Evolutionary conservation across 2,329 filamentous ascomycete species (phyloP).

Genomic region (Onygenales sp.): DNA sequence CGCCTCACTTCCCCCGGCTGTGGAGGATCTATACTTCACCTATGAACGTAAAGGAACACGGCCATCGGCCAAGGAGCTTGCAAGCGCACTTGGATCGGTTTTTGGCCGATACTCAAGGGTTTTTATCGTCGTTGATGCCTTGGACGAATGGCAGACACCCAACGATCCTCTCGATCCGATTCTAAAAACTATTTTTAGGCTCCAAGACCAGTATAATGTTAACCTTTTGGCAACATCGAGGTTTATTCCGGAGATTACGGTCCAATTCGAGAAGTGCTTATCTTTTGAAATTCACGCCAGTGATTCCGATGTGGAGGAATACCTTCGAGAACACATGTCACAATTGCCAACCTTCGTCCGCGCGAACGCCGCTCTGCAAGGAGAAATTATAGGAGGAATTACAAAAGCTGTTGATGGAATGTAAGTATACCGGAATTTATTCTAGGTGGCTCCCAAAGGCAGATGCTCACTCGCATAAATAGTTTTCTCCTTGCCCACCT

Average conservation of each 20-base stretch:
- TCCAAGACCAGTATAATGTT: not conserved
- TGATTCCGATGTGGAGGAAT: conserved; percentile 18
- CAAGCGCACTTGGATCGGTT: not conserved
- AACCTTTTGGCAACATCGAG: conserved; percentile 24
- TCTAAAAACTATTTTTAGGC: not conserved
- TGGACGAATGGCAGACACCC: conserved; percentile 11
- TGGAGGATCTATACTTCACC: conserved; percentile 7
- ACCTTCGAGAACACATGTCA: conserved; percentile 13
- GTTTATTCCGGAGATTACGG: conserved; percentile 15
- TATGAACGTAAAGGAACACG: conserved; percentile 2
- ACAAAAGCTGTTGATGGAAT: conserved; percentile 7
- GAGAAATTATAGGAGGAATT: conserved; percentile 8
- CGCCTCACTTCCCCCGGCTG: not conserved
- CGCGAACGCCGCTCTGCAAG: conserved; percentile 7
- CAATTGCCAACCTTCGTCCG: conserved; percentile 10
- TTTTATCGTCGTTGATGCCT: conserved; percentile 11
- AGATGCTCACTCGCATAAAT: not conserved
- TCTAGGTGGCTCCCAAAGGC: not conserved
- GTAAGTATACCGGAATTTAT: conserved; percentile 3
- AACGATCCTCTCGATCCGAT: conserved; percentile 4
- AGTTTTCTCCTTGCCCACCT: not conserved
- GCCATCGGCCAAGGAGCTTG: conserved; percentile 10
- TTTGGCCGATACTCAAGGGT: conserved; percentile 4
- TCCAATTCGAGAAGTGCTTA: conserved; percentile 6
- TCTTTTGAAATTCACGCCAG: conserved; percentile 19